Percentiles rank a stretch among this genome's conserved stretches.
phyloP scores from a whole-genome alignment of 2,329 filamentous ascomycete genomes.

The Stagonosporopsis chrysanthemi region DNA sequence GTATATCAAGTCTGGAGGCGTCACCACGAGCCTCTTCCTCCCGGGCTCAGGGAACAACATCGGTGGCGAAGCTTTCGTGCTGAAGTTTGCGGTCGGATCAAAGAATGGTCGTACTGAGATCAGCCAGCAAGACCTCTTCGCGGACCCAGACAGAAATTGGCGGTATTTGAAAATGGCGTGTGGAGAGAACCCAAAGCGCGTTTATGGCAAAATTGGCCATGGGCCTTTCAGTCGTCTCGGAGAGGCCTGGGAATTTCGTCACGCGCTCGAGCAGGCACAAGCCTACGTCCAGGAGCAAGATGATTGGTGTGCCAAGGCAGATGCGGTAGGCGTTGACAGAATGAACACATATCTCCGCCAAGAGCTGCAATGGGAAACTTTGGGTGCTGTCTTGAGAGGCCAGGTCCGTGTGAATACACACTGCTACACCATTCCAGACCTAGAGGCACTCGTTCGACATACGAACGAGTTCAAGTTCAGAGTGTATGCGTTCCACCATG shows the following conservation, averaged over 20 bases:
- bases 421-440: constrained; percentile 73
- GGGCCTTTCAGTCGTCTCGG: constrained; percentile 64
- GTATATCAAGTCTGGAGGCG: constrained; percentile 76
- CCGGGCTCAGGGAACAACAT: constrained; percentile 78
- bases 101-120: constrained; percentile 70
- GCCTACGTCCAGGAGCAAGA: constrained; percentile 67
- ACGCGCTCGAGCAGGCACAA: constrained; percentile 70
- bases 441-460: constrained; percentile 74
- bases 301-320: constrained; percentile 65
- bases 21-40: constrained; percentile 71
- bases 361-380: constrained; percentile 69
- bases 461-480: constrained; percentile 76
- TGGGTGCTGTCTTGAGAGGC: constrained; percentile 69
- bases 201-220: constrained; percentile 57
- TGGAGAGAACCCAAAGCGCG: constrained; percentile 72
- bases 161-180: constrained; percentile 81
- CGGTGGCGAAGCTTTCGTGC: constrained; percentile 72
- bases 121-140: constrained; percentile 59
- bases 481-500: constrained; percentile 73
- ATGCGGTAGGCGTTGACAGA: constrained; percentile 30
- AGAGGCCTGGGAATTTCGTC: constrained; percentile 73
- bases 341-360: constrained; percentile 67
- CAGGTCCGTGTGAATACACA: constrained; percentile 75
- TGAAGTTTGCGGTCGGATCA: constrained; percentile 44
- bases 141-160: constrained; percentile 65